phyloP scores from a whole-genome alignment of 139 green algal species.

The Trebouxia sp. region DNA sequence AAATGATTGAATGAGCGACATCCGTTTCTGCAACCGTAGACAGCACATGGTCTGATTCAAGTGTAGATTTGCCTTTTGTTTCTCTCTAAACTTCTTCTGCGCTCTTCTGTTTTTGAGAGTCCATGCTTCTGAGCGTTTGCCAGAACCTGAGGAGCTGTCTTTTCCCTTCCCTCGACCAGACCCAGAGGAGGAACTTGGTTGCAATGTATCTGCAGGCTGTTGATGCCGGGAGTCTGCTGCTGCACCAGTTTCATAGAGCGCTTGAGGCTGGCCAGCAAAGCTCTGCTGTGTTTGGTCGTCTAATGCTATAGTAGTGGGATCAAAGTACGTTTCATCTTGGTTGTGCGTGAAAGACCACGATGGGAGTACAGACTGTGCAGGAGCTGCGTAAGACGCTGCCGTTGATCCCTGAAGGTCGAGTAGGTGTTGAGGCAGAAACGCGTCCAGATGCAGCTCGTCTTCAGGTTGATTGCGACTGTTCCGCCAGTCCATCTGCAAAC shows the following conservation, averaged over 20 bases:
- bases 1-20: too few relatives aligned
- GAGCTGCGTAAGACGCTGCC: background rate
- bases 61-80: slow-evolving; percentile 12
- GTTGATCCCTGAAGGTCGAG: background rate
- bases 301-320: too few relatives aligned
- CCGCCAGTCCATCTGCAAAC: background rate
- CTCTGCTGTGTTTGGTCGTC: too few relatives aligned
- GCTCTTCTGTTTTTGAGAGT: background rate
- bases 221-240: background rate
- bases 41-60: too few relatives aligned
- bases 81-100: slow-evolving; percentile 7
- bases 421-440: background rate
- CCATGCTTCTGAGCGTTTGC: slow-evolving; percentile 13
- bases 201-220: background rate
- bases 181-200: background rate
- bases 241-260: too few relatives aligned
- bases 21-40: too few relatives aligned
- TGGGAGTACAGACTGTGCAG: background rate
- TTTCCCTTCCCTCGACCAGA: background rate
- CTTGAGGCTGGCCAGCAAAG: too few relatives aligned
- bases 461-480: background rate
- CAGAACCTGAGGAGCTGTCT: background rate
- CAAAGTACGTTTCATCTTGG: background rate
- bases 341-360: background rate
- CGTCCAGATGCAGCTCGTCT: background rate